Evolutionary conservation across 2,329 filamentous ascomycete genomes (phyloP), one percentile per base, ranked within the genome.

Genomic region (Trichophaea hybrida): DNA sequence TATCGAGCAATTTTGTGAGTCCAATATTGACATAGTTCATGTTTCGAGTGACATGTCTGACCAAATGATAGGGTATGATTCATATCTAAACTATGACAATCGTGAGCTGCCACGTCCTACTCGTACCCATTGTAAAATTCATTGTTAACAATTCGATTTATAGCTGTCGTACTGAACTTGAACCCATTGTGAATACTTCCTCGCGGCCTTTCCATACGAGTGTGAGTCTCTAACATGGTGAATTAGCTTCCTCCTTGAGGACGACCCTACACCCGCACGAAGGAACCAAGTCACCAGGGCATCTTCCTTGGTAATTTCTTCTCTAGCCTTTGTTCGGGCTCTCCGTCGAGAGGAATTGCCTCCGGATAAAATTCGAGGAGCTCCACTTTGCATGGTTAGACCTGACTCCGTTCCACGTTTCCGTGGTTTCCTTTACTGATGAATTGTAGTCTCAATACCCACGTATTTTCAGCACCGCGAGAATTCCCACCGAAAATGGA

Each of bases 1-100:
- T 71, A 97, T 98, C 68, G 93, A 97, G 71, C 93, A 98, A 69
- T 98, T 98, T 69, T 98, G 91, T 95, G 80, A 71, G 87, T 79
- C 37, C 48, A 54, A 15, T 54, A 13, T 34, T 32, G 24, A 24
- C 24, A 24, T 24, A 24, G 3, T 24, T 24, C 24, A 24, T 24
- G 24, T 24, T 24, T 24, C 3, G 24, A 24, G 24, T 3, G 24
- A 2, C 24, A 3, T 24, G 1, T 40, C 68, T 71, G 38, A 69
- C 64, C 37, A 53, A 46, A 49, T 3, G 46, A 48, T 62, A 95
- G 90, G 90, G 93, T 97, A 97, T 71, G 93, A 98, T 72, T 97
- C 93, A 34, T 98, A 97, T 70, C 78, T 98, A 64, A 97, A 97
- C 74, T 98, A 85, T 70, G 93, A 97, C 71, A 97, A 96, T 69